Evolutionary conservation across 306 rosid genomes (phyloP).

Genomic region (Fragaria iinumae): DNA sequence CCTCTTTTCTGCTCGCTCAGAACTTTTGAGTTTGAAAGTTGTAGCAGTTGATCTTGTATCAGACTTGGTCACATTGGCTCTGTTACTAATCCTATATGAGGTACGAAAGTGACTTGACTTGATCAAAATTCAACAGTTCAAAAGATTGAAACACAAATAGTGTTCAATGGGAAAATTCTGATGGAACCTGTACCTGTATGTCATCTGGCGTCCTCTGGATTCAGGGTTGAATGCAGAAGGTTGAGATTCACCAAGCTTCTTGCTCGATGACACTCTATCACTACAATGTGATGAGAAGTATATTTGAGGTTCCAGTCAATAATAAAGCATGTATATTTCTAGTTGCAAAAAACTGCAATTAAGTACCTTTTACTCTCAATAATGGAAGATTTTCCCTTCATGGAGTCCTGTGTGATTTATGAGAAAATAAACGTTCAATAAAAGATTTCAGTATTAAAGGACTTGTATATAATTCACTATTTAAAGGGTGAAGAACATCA

Average conservation of each 20-base stretch:
- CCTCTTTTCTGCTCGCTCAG: constrained; percentile 61
- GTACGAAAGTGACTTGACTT: background rate
- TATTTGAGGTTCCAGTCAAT: constrained; percentile 27
- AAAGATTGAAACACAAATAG: constrained; percentile 2
- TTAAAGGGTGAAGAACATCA: background rate
- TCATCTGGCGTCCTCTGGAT: constrained; percentile 34
- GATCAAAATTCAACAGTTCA: constrained; percentile 7
- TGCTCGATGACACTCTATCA: constrained; percentile 35
- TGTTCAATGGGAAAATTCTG: constrained; percentile 14
- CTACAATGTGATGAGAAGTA: constrained; percentile 22
- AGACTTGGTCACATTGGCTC: constrained; percentile 36
- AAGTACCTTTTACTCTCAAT: constrained; percentile 48
- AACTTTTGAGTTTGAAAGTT: constrained; percentile 50
- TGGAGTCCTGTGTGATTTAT: constrained; percentile 43
- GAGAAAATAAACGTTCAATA: background rate
- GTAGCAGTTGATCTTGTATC: constrained; percentile 38
- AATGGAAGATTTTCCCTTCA: constrained; percentile 28
- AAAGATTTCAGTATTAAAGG: background rate
- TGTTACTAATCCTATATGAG: constrained; percentile 29
- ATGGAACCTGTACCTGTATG: constrained; percentile 44
- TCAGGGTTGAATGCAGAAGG: constrained; percentile 34
- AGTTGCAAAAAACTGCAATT: constrained; percentile 20
- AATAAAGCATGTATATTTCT: constrained; percentile 17
- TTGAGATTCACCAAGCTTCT: constrained; percentile 38
- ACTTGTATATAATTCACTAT: background rate